A percentile compares a stretch with the other conserved stretches of the same genome.
Evolutionary conservation across 2,329 filamentous ascomycete genomes (phyloP).

Genomic region (Epicoccum sorghinum): DNA sequence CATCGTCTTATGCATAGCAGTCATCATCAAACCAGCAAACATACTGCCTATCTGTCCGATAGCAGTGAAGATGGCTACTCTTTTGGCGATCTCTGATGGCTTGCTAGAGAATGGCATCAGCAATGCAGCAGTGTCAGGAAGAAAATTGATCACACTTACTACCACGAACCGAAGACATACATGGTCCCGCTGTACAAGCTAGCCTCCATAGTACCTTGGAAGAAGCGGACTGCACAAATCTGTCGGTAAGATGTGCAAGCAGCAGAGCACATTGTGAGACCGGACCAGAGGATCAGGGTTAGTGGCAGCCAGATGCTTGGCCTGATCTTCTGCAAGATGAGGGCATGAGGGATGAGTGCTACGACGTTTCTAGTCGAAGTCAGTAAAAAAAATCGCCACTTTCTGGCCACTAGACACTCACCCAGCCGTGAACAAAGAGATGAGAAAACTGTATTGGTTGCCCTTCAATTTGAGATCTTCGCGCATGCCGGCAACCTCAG

Average conservation of each 20-base stretch:
- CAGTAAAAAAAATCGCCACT: background rate
- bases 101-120: slow-evolving; percentile 17
- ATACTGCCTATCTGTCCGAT: slow-evolving; percentile 32
- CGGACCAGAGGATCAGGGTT: slow-evolving; percentile 31
- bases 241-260: slow-evolving; percentile 28
- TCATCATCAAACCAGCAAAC: slow-evolving; percentile 38
- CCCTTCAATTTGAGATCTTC: slow-evolving; percentile 32
- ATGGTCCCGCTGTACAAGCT: slow-evolving; percentile 31
- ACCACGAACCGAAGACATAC: slow-evolving; percentile 35
- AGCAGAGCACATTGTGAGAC: slow-evolving; percentile 34
- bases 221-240: slow-evolving; percentile 24
- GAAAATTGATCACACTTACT: slow-evolving; percentile 22
- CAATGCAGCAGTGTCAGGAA: too few species aligned
- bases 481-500: slow-evolving; percentile 27
- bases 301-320: slow-evolving; percentile 33
- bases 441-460: slow-evolving; percentile 30
- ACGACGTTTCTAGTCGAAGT: slow-evolving; percentile 20
- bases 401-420: background rate
- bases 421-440: slow-evolving; percentile 33
- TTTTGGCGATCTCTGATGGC: slow-evolving; percentile 31
- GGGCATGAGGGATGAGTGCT: slow-evolving; percentile 28
- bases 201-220: slow-evolving; percentile 30
- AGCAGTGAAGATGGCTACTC: slow-evolving; percentile 33
- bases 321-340: slow-evolving; percentile 32
- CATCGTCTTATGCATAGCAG: slow-evolving; percentile 32